Percentiles rank a stretch among this genome's conserved stretches.
phyloP scores from a whole-genome alignment of 192 early-diverging fungal genomes.

The Linderina pennispora region DNA sequence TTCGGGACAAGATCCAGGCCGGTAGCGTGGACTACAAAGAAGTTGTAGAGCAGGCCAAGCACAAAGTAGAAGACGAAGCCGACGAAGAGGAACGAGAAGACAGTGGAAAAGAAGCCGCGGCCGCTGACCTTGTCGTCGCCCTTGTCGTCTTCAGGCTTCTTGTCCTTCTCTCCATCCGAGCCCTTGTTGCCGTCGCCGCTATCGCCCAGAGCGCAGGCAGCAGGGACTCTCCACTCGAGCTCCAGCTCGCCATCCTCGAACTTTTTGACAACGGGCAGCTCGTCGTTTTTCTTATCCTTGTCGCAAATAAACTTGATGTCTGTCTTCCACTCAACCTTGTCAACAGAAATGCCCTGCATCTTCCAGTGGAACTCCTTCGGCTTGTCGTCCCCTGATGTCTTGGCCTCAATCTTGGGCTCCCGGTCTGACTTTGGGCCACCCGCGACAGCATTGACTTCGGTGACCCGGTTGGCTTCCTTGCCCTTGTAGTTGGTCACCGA shows the following conservation, averaged over 20 bases:
- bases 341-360: conserved; percentile 26
- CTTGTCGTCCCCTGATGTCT: conserved; percentile 13
- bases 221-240: conserved; percentile 43
- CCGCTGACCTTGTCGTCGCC: conserved; percentile 1
- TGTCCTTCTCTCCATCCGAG: conserved; percentile 6
- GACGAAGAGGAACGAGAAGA: conserved; percentile 23
- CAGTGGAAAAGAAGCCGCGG: conserved; percentile 34
- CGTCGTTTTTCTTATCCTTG: conserved; percentile 20
- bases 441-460: conserved; percentile 26
- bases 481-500: conserved; percentile 41
- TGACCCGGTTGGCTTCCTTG: conserved; percentile 21
- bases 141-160: neutral
- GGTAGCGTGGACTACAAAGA: conserved; percentile 24
- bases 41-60: conserved; percentile 43
- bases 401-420: conserved; percentile 23
- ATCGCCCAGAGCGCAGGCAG: conserved; percentile 33
- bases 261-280: conserved; percentile 15
- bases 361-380: conserved; percentile 40
- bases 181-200: conserved; percentile 13
- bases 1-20: conserved; percentile 46
- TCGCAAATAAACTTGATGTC: conserved; percentile 42
- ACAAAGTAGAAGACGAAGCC: conserved; percentile 31
- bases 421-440: conserved; percentile 12
- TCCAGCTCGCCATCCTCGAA: conserved; percentile 26
- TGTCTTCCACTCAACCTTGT: conserved; percentile 20